A percentile compares a stretch with the other conserved stretches of the same genome.
Evolutionary conservation across 2,329 filamentous ascomycete genomes (phyloP).

Genomic region (Ophiostoma australiae): DNA sequence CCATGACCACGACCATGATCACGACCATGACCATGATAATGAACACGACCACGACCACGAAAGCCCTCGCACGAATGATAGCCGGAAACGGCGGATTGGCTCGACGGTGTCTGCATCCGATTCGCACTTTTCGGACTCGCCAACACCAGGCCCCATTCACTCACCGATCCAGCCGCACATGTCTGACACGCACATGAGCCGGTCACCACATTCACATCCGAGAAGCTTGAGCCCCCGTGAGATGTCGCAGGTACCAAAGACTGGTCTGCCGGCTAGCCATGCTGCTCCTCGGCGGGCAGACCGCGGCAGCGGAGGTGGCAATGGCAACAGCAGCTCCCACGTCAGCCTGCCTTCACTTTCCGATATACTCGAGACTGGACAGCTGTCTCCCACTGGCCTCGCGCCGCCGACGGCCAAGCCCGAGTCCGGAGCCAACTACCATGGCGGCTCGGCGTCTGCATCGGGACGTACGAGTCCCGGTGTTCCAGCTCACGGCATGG

Average conservation of each 20-base stretch:
- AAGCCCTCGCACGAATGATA: background rate
- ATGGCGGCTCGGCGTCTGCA: background rate
- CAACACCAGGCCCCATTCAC: slow-evolving; percentile 35
- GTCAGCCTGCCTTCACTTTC: slow-evolving; percentile 45
- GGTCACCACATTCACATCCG: slow-evolving; percentile 30
- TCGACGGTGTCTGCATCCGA: slow-evolving; percentile 46
- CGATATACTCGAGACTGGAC: slow-evolving; percentile 43
- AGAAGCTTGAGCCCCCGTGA: slow-evolving; percentile 29
- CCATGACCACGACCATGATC: background rate
- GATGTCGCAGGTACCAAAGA: slow-evolving; percentile 20
- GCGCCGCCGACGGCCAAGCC: slow-evolving; percentile 26
- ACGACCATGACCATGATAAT: background rate
- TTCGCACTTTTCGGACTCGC: slow-evolving; percentile 41
- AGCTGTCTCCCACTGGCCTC: slow-evolving; percentile 25
- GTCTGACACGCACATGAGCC: slow-evolving; percentile 28
- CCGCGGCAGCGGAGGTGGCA: slow-evolving; percentile 25
- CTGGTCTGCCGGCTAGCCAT: slow-evolving; percentile 26
- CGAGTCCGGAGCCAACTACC: slow-evolving; percentile 13
- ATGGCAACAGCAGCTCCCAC: slow-evolving; percentile 30
- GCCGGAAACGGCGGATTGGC: slow-evolving; percentile 44
- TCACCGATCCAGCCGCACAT: slow-evolving; percentile 43
- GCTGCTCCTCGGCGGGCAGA: background rate
- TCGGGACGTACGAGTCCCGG: slow-evolving; percentile 30
- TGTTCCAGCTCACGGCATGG: slow-evolving; percentile 31
- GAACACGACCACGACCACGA: background rate